These are phyloP conservation scores for Phaffia tasmanica DNA, from an alignment of 768 basidiomycete genomes.

Conservation along the genomic window DNA sequence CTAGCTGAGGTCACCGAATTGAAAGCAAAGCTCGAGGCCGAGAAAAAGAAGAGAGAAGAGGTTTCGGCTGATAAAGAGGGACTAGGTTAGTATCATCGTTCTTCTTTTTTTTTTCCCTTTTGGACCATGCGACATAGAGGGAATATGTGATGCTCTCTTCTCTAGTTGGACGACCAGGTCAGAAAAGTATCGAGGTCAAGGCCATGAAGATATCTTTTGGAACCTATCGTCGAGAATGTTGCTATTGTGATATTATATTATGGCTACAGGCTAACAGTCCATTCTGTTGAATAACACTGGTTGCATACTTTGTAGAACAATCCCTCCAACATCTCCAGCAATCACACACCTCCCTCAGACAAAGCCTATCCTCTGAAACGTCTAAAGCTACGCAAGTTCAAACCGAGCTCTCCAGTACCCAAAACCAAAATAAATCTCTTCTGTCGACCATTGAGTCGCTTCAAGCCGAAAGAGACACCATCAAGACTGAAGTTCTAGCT, in stretches of 20 bases:
- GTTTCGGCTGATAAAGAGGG: slow-evolving; percentile 37
- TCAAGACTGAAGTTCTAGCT: neutral
- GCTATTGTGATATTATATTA: too few species aligned
- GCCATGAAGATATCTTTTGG: too few species aligned
- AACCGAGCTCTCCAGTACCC: slow-evolving; percentile 10
- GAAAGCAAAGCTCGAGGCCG: slow-evolving; percentile 47
- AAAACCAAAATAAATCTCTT: slow-evolving; percentile 11
- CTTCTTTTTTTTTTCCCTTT: slow-evolving; percentile 43
- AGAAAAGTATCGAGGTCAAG: neutral
- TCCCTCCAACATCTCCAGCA: slow-evolving; percentile 21
- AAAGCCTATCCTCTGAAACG: slow-evolving; percentile 3
- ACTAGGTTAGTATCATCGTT: slow-evolving; percentile 40
- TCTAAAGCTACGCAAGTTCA: slow-evolving; percentile 18
- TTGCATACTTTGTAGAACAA: neutral
- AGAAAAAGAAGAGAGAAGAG: slow-evolving; percentile 55
- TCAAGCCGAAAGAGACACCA: slow-evolving; percentile 9
- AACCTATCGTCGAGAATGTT: too few species aligned
- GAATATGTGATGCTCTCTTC: too few species aligned
- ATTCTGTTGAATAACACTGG: neutral
- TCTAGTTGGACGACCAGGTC: neutral
- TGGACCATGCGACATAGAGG: neutral
- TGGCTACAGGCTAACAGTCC: neutral
- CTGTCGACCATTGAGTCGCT: slow-evolving; percentile 2
- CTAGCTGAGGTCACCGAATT: slow-evolving; percentile 53
- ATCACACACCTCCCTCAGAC: slow-evolving; percentile 2